These are phyloP conservation scores for Podaxis sp. DNA, from an alignment of 768 basidiomycete species.

Conservation along the genomic window DNA sequence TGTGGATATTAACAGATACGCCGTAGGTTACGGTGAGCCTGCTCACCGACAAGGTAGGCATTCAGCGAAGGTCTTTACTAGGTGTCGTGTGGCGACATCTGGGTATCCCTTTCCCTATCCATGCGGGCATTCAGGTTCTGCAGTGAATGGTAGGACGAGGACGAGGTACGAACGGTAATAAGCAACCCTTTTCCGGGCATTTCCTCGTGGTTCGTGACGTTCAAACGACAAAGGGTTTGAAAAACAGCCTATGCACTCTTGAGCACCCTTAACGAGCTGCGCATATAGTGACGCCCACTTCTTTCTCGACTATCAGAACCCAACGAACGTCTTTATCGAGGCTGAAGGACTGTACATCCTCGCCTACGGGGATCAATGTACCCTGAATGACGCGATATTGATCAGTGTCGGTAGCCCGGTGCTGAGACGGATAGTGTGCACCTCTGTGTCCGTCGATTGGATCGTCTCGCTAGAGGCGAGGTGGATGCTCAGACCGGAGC, in stretches of 20 bases:
- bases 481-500: slow-evolving; percentile 57
- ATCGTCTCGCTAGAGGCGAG: slow-evolving; percentile 55
- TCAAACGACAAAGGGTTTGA: slow-evolving; percentile 70
- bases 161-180: slow-evolving; percentile 57
- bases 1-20: not conserved
- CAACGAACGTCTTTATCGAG: slow-evolving; percentile 57
- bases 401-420: not conserved
- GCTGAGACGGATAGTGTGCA: slow-evolving; percentile 21
- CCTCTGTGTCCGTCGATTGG: slow-evolving; percentile 56
- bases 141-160: not conserved
- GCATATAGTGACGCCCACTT: slow-evolving; percentile 45
- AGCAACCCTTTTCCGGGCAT: slow-evolving; percentile 68
- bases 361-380: slow-evolving; percentile 72
- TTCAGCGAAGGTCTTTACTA: slow-evolving; percentile 71
- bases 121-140: not conserved
- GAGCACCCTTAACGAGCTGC: not conserved
- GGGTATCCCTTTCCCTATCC: slow-evolving; percentile 95
- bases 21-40: not conserved
- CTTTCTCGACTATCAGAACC: slow-evolving; percentile 93
- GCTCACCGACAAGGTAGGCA: slow-evolving; percentile 43
- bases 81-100: slow-evolving; percentile 85
- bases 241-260: slow-evolving; percentile 78
- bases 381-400: slow-evolving; percentile 41
- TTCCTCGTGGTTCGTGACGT: slow-evolving; percentile 44
- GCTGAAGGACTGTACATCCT: slow-evolving; percentile 66